Conservation (phyloP, 345 rosid genomes). For the Acer saccharum region DNA sequence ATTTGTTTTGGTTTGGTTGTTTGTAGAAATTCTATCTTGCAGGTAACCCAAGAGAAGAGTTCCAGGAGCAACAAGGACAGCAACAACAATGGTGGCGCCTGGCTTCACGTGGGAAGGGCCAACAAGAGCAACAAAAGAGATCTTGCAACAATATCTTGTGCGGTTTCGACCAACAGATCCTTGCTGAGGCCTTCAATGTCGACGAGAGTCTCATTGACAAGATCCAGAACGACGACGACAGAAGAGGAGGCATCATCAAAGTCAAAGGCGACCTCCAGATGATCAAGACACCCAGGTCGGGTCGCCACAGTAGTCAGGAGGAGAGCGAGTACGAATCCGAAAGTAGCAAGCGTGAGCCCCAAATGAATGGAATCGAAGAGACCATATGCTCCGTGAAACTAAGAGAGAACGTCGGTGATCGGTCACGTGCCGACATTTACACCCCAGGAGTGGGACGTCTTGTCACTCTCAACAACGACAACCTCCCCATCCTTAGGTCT, state of each 20-base stretch:
- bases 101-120: not conserved
- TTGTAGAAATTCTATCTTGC: constrained; percentile 63
- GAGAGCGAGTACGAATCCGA: constrained; percentile 28
- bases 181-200: constrained; percentile 66
- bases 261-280: constrained; percentile 53
- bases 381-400: constrained; percentile 67
- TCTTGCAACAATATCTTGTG: constrained; percentile 53
- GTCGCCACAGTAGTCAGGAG: not conserved
- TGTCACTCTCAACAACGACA: constrained; percentile 51
- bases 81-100: not conserved
- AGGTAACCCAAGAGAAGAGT: constrained; percentile 61
- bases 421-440: constrained; percentile 58
- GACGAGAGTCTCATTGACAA: constrained; percentile 38
- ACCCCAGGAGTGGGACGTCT: constrained; percentile 58
- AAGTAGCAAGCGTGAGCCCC: constrained; percentile 24
- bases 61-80: constrained; percentile 19
- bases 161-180: constrained; percentile 49
- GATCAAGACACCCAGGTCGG: constrained; percentile 43
- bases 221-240: constrained; percentile 49
- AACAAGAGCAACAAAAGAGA: constrained; percentile 15
- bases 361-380: constrained; percentile 69
- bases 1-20: not conserved
- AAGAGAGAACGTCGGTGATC: constrained; percentile 63
- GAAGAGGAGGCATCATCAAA: constrained; percentile 60
- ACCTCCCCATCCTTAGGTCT: constrained; percentile 58